phyloP scores from a whole-genome alignment of 2,329 filamentous ascomycete genomes.

The Botryotinia convoluta region DNA sequence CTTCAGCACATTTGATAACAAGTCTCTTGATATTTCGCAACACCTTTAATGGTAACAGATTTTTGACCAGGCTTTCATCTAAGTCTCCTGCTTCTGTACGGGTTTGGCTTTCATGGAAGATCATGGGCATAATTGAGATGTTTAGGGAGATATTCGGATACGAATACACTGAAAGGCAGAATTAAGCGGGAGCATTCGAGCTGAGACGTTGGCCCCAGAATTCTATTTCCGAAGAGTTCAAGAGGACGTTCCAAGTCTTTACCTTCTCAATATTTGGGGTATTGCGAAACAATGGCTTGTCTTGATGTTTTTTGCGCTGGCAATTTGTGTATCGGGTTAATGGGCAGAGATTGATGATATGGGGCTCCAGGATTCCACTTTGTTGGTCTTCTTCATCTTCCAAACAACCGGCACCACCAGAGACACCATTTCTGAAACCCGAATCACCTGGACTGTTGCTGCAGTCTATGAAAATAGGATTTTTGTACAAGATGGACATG shows the following conservation, averaged over 20 bases:
- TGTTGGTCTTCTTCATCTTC: not conserved
- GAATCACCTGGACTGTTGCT: not conserved
- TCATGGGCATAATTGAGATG: not conserved
- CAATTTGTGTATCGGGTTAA: not conserved
- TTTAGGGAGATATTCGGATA: not conserved
- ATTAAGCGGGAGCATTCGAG: not conserved
- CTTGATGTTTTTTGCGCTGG: rapidly evolving
- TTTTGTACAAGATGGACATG: not conserved
- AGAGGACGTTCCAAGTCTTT: not conserved
- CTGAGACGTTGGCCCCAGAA: not conserved
- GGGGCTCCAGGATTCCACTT: not conserved
- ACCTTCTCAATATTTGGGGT: not conserved
- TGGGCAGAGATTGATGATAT: not conserved
- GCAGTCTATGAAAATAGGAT: not conserved
- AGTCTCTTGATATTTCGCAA: not conserved
- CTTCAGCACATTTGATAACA: not conserved
- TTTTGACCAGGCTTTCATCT: not conserved
- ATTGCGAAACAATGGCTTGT: not conserved
- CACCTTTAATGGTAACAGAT: not conserved
- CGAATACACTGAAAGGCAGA: not conserved
- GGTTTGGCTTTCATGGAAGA: not conserved
- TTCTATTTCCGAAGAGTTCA: not conserved
- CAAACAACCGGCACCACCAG: rapidly evolving
- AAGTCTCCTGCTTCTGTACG: not conserved
- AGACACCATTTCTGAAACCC: not conserved